These are phyloP conservation scores for Candida incommunis DNA, from an alignment of 805 yeast genomes.

Conservation along the genomic window DNA sequence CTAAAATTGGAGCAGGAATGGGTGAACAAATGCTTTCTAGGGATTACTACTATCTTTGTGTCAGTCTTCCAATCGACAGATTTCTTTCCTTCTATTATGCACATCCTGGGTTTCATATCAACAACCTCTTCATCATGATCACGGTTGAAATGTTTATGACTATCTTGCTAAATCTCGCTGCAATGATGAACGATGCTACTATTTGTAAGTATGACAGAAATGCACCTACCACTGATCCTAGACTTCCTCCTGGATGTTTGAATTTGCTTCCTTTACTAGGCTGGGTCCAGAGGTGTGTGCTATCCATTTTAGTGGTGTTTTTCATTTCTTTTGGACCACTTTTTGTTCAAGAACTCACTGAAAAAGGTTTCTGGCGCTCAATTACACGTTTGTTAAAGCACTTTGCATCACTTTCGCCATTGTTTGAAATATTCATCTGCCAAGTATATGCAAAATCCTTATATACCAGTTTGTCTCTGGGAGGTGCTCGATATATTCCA, in stretches of 20 bases:
- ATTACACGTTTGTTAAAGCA: constrained; percentile 49
- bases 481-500: constrained; percentile 72
- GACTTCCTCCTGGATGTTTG: constrained; percentile 55
- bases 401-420: constrained; percentile 55
- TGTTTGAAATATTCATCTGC: constrained; percentile 70
- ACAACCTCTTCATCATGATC: constrained; percentile 58
- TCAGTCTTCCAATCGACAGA: constrained; percentile 64
- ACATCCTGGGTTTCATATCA: constrained; percentile 76
- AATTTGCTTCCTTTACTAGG: constrained; percentile 55
- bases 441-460: constrained; percentile 62
- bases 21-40: constrained; percentile 77
- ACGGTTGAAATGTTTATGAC: constrained; percentile 52
- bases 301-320: constrained; percentile 63
- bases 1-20: constrained; percentile 85
- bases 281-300: constrained; percentile 61
- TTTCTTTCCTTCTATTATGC: constrained; percentile 72
- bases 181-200: constrained; percentile 45
- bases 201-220: constrained; percentile 47
- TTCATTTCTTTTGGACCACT: constrained; percentile 62
- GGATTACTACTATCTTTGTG: constrained; percentile 66
- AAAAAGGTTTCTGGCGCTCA: constrained; percentile 63
- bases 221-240: constrained; percentile 46
- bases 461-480: constrained; percentile 51
- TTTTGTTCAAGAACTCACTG: constrained; percentile 62
- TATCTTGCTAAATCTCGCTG: constrained; percentile 45